These are phyloP conservation scores for Camelina neglecta DNA, from an alignment of 345 rosid species.

Conservation along the genomic window DNA sequence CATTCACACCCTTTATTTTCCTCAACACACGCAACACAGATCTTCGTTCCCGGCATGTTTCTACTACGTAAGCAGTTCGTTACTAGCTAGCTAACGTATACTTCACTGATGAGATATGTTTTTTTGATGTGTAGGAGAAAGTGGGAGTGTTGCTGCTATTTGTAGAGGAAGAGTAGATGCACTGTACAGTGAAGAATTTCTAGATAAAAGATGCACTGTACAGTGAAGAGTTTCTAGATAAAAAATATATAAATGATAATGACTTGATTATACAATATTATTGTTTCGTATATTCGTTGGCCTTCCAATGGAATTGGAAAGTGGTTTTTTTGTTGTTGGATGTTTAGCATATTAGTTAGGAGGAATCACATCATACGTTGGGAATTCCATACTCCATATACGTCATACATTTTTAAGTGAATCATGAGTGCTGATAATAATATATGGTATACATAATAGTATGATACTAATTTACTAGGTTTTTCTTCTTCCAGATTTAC, in stretches of 20 bases:
- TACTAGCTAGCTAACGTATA: not conserved
- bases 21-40: constrained; percentile 30
- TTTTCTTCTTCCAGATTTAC: not conserved
- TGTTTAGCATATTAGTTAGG: constrained; percentile 30
- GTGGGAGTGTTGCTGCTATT: constrained; percentile 17
- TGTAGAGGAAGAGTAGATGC: constrained; percentile 12
- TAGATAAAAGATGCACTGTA: no score
- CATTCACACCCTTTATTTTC: constrained; percentile 30
- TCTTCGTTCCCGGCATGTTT: constrained; percentile 29
- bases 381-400: not conserved
- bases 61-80: not conserved
- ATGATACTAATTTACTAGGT: not conserved
- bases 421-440: not conserved
- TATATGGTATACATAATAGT: not conserved
- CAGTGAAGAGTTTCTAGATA: not conserved
- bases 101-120: not conserved
- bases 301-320: constrained; percentile 33
- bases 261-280: not conserved
- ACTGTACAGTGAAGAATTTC: not conserved
- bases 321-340: not conserved
- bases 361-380: constrained; percentile 19
- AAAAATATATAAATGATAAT: not conserved
- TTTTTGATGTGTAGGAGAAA: constrained; percentile 14
- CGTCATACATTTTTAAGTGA: constrained; percentile 35
- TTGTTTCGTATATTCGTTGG: constrained; percentile 27